These are phyloP conservation scores for Scalesia atractyloides DNA, from an alignment of 129 eudicot species.

Conservation along the genomic window DNA sequence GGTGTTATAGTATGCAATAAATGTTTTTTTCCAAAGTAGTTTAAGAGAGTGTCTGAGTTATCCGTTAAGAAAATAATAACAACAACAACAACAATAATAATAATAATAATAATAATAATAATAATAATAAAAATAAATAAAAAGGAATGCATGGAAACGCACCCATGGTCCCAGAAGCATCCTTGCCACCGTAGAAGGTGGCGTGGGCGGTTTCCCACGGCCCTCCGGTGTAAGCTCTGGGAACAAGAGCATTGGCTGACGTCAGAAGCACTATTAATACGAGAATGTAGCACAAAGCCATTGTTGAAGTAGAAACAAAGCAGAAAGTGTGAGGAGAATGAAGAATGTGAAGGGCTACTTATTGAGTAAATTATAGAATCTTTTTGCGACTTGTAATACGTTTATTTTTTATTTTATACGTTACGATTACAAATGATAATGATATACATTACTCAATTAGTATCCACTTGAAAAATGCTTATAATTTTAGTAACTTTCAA, in stretches of 20 bases:
- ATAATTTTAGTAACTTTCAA: neutral
- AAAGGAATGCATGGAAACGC: neutral
- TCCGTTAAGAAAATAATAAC: too few species aligned
- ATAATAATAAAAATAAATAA: neutral
- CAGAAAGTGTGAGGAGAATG: slow-evolving; percentile 19
- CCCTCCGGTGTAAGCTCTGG: slow-evolving; percentile 43
- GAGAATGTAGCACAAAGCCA: slow-evolving; percentile 21
- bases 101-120: neutral
- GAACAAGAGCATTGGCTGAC: slow-evolving; percentile 22
- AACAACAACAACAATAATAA: neutral
- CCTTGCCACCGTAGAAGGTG: slow-evolving; percentile 54
- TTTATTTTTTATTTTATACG: neutral
- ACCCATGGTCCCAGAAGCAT: slow-evolving; percentile 65
- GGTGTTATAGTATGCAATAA: too few species aligned
- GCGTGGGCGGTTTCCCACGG: slow-evolving; percentile 52
- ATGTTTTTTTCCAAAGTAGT: too few species aligned
- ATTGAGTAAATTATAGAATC: slow-evolving; percentile 16
- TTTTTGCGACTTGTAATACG: neutral
- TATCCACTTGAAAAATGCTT: neutral
- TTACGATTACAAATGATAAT: neutral
- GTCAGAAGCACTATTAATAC: slow-evolving; percentile 6
- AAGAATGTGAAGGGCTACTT: slow-evolving; percentile 34
- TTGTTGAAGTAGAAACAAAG: slow-evolving; percentile 14
- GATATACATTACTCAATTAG: neutral
- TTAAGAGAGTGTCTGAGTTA: too few species aligned